Base-by-base conservation (phyloP, 306 rosid species). In the Prunus padus region DNA sequence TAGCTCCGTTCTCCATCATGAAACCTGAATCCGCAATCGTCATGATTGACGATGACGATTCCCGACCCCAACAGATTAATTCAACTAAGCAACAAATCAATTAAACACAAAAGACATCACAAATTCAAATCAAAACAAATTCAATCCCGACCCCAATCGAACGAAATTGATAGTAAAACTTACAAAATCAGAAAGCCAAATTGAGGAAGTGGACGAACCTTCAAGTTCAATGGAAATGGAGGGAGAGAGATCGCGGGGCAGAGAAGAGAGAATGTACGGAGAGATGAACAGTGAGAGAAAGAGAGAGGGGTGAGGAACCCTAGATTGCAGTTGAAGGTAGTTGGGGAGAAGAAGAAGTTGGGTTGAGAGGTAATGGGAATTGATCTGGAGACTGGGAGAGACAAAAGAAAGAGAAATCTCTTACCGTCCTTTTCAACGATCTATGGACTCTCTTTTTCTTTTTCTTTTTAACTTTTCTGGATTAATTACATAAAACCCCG, bases 11-110 rank as follows among this genome's bases (percentile, higher is more conserved):
- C 50, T 89, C 97, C 89, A 86, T 81, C 83, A 87, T 88, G 69
- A 79, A 87, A 65, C 78, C 84, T 68, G 96, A 92, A 84, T 87
- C 93, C 65, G 93, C 82, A 76, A 92, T 86, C 64, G 97, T 92
- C 99, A 92, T 90, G 77, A 69, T 25, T 67, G 61, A 49, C 14
- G 50, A 40, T 5, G 42, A 42, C n/a, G 76, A 81, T 54, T 30
- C 51, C 23, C 84, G 46, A 54, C 25, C n/a, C 30, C 3, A 19
- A 54, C 23, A 69, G 9, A 69, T 50, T 15, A 15, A 23, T 20
- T 44, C 16, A 12, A 12, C 52, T 10, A 68, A 66, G 40, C 11
- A 42, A 63, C 31, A 61, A 54, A 28, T 6, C 56, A 55, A 18
- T 14, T 10, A 40, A 62, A 2, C 18, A 65, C 54, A 66, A 75